Percentiles rank a stretch among this genome's conserved stretches.
Evolutionary conservation across 306 rosid genomes (phyloP).

Genomic region (Trifolium pratense): DNA sequence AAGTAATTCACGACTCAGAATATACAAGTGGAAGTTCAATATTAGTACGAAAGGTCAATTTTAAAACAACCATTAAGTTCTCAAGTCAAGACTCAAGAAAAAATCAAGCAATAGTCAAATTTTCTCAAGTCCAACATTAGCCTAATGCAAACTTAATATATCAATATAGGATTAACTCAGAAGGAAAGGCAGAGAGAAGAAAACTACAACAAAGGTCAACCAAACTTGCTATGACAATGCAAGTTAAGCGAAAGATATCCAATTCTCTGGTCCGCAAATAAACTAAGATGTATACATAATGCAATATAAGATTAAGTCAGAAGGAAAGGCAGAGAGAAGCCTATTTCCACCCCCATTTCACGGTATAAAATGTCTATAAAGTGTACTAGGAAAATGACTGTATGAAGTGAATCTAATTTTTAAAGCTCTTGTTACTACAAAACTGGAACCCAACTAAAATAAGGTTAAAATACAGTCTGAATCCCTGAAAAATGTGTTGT

Average conservation of each 20-base stretch:
- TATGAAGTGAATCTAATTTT: neutral
- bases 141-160: neutral
- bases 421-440: neutral
- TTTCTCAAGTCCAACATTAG: conserved; percentile 23
- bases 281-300: conserved; percentile 17
- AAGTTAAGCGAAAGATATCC: conserved; percentile 19
- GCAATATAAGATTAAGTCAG: neutral
- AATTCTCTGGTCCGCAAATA: conserved; percentile 11
- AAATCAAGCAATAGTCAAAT: too few relatives aligned
- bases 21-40: conserved; percentile 18
- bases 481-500: neutral
- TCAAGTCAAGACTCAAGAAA: conserved; percentile 8
- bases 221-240: neutral
- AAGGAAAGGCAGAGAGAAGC: conserved; percentile 15
- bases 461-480: neutral
- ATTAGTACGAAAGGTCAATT: conserved; percentile 11
- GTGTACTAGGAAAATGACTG: conserved; percentile 3
- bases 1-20: conserved; percentile 39
- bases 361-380: neutral
- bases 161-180: neutral
- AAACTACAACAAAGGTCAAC: conserved; percentile 1
- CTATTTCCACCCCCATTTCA: too few relatives aligned
- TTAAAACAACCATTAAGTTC: conserved; percentile 13
- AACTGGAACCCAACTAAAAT: neutral
- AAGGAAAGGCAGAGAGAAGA: conserved; percentile 15